Percentiles rank a stretch among this genome's conserved stretches.
Conservation (phyloP, 2,329 filamentous ascomycete genomes). For the Cladophialophora carrionii region DNA sequence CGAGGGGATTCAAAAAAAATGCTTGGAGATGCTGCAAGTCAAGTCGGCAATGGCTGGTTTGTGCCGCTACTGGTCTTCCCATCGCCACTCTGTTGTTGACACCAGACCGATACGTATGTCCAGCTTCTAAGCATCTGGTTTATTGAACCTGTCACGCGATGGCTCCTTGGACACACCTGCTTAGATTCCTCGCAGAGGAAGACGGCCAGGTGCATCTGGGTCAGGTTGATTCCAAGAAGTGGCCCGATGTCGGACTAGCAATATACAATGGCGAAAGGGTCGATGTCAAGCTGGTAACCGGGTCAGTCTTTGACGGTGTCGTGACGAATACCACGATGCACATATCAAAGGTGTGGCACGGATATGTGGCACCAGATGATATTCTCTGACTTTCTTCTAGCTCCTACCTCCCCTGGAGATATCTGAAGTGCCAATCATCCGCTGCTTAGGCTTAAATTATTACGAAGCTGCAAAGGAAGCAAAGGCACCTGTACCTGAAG, state of each 20-base stretch:
- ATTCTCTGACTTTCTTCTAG: not conserved
- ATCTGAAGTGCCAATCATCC: conserved; percentile 39
- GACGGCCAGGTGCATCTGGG: conserved; percentile 48
- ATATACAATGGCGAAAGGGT: conserved; percentile 41
- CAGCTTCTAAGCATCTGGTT: not conserved
- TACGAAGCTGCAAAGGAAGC: conserved; percentile 46
- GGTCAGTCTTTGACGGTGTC: conserved; percentile 43
- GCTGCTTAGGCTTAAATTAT: conserved; percentile 54
- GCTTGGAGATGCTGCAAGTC: not conserved
- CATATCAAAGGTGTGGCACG: conserved; percentile 4
- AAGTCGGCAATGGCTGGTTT: not conserved
- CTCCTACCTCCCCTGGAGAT: conserved; percentile 3
- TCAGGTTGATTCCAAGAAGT: conserved; percentile 43
- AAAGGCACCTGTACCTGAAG: conserved; percentile 43
- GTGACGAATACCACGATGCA: conserved; percentile 40
- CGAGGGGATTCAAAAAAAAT: not conserved
- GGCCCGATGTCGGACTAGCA: conserved; percentile 44
- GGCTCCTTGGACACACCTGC: conserved; percentile 45
- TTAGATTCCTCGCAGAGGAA: conserved; percentile 48
- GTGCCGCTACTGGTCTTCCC: not conserved
- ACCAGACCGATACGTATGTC: not conserved
- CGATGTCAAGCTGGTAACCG: conserved; percentile 41
- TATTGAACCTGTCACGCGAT: not conserved
- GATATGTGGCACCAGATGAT: too few species aligned
- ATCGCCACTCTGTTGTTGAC: not conserved